Evolutionary conservation across 1,139 yeast species (phyloP), one percentile per base, ranked within the genome.

Genomic region (Sugiyamaella paludigena): DNA sequence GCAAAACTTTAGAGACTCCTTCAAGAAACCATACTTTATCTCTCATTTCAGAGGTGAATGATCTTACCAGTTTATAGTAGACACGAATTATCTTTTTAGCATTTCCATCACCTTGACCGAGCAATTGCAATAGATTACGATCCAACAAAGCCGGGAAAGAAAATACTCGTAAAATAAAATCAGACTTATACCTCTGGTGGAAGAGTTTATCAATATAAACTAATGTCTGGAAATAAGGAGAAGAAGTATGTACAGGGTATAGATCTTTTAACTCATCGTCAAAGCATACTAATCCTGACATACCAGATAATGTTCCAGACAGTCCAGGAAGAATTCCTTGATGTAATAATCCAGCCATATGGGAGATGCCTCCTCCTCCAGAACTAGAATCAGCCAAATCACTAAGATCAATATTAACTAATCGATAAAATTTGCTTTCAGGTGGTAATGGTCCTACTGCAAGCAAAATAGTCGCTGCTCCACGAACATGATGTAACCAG

Each of bases 401-500:
- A 13, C 95, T 94, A 54, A 91, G 71, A 63, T 88, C 96, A 11
- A 86, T 83, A 44, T 68, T 69, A 44, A 69, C 65, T 45, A 68
- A 58, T 35, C 62, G 55, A 54, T 61, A 68, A 53, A 69, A 69
- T 48, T 67, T 56, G n/a, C 69, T 63, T 15, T 82, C 76, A 55
- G 86, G 91, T 12, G 94, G 87, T 48, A 89, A 72, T 2, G 96
- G 96, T 87, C 97, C 89, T 12, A 89, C 96, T 0, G 97, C 95
- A 1, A 96, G 86, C 49, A 91, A 73, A 43, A 91, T 91, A 0
- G 97, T 91, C 4, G 96, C 96, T 0, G 97, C 96, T 19, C 97
- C 98, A 60, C 94, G 87, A 11, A 91, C 97, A 64, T 91, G 97
- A 72, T 88, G 92, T 50, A 91, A 83, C 98, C 98, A 91, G 0